Percentiles rank a stretch among this genome's conserved stretches.
phyloP scores from a whole-genome alignment of 2,329 filamentous ascomycete species.

The Mycosphaerella sp. region DNA sequence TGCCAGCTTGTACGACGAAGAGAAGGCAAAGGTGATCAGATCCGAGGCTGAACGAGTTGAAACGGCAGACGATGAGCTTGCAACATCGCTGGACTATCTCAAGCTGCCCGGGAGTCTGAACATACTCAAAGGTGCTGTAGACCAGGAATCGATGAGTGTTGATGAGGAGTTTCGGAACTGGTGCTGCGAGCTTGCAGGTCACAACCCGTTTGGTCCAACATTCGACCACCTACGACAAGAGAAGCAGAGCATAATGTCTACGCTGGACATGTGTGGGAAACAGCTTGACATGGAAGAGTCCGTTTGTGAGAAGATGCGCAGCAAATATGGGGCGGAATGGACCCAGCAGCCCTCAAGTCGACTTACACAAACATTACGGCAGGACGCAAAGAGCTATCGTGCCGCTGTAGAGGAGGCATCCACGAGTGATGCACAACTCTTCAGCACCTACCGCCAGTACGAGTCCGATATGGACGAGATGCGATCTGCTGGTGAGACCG shows the following conservation, averaged over 20 bases:
- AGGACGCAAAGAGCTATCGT: slow-evolving; percentile 80
- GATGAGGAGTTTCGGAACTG: slow-evolving; percentile 89
- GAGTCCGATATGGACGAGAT: slow-evolving; percentile 92
- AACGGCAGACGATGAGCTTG: slow-evolving; percentile 90
- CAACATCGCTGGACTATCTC: slow-evolving; percentile 86
- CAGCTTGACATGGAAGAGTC: slow-evolving; percentile 95
- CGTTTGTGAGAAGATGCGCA: slow-evolving; percentile 98
- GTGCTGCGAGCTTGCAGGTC: slow-evolving; percentile 87
- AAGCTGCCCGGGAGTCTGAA: slow-evolving; percentile 74
- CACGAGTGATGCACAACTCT: slow-evolving; percentile 77
- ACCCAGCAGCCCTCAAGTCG: slow-evolving; percentile 92
- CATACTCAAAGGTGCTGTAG: slow-evolving; percentile 85
- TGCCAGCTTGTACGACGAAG: slow-evolving; percentile 94
- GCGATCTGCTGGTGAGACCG: slow-evolving; percentile 77
- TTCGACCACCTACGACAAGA: slow-evolving; percentile 74
- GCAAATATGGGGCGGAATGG: slow-evolving; percentile 94
- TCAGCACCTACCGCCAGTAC: slow-evolving; percentile 76
- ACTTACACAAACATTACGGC: slow-evolving; percentile 78
- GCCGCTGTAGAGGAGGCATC: slow-evolving; percentile 85
- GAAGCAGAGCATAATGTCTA: slow-evolving; percentile 65
- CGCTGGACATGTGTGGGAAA: slow-evolving; percentile 74
- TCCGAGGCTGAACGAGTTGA: slow-evolving; percentile 93
- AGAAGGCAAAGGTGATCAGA: slow-evolving; percentile 91
- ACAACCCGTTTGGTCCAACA: slow-evolving; percentile 69
- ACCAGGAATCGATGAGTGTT: slow-evolving; percentile 73